phyloP scores from a whole-genome alignment of 2,329 filamentous ascomycete species.

The Aspergillus fumigatiaffinis region DNA sequence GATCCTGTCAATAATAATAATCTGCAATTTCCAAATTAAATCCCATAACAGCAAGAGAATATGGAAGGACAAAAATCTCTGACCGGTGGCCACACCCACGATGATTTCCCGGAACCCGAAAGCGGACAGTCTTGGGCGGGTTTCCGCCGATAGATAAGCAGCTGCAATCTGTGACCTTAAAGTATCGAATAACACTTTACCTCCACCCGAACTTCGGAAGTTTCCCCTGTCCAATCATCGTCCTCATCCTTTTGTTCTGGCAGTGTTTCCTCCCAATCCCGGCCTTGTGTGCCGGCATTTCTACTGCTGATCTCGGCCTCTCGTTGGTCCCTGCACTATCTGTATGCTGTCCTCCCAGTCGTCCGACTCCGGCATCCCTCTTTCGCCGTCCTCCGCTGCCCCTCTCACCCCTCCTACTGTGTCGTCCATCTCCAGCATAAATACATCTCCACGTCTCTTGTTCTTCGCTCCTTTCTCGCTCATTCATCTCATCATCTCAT shows the following conservation, averaged over 20 bases:
- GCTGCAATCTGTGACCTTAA: slow-evolving; percentile 32
- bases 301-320: slow-evolving; percentile 3
- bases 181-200: slow-evolving; percentile 28
- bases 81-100: neutral
- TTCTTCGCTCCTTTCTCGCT: slow-evolving; percentile 6
- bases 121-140: slow-evolving; percentile 10
- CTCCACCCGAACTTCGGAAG: slow-evolving; percentile 32
- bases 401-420: slow-evolving; percentile 5
- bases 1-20: too few relatives aligned
- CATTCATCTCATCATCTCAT: slow-evolving; percentile 4
- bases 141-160: slow-evolving; percentile 29
- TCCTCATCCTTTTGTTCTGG: slow-evolving; percentile 10
- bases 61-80: neutral
- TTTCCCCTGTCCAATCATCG: slow-evolving; percentile 13
- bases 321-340: neutral
- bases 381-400: slow-evolving; percentile 8
- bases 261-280: slow-evolving; percentile 4
- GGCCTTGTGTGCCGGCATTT: slow-evolving; percentile 8
- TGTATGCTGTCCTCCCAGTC: slow-evolving; percentile 13
- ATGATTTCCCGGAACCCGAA: slow-evolving; percentile 16
- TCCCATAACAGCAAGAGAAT: neutral
- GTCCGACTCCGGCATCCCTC: slow-evolving; percentile 32
- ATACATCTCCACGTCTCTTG: slow-evolving; percentile 19
- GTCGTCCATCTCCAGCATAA: slow-evolving; percentile 39
- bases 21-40: neutral